These are phyloP conservation scores for Kluyveromyces dobzhanskii DNA, from an alignment of 805 yeast species.

Conservation along the genomic window DNA sequence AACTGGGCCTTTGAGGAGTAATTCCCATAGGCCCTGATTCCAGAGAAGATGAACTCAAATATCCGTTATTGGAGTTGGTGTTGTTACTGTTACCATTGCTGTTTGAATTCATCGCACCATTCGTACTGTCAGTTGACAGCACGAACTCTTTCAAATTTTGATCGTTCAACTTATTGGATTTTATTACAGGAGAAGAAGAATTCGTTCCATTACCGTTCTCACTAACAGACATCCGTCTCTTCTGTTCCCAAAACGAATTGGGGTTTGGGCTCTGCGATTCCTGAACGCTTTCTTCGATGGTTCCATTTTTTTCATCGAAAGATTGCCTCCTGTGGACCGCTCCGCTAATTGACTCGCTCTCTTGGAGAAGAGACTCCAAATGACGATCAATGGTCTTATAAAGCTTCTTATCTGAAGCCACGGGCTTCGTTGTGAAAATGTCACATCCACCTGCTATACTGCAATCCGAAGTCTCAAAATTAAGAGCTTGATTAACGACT, in stretches of 20 bases:
- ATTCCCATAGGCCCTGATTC: slow-evolving; percentile 14
- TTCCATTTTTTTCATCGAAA: slow-evolving; percentile 2
- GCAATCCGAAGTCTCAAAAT: slow-evolving; percentile 68
- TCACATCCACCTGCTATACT: slow-evolving; percentile 85
- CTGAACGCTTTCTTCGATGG: slow-evolving; percentile 10
- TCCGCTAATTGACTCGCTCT: slow-evolving; percentile 29
- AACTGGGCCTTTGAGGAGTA: slow-evolving; percentile 4
- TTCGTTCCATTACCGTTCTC: slow-evolving; percentile 12
- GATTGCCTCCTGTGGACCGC: slow-evolving; percentile 20
- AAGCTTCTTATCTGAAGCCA: slow-evolving; percentile 80
- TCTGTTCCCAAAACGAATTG: slow-evolving; percentile 33
- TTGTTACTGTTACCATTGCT: slow-evolving; percentile 3
- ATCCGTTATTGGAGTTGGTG: slow-evolving; percentile 16
- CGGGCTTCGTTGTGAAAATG: slow-evolving; percentile 88
- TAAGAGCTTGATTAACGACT: slow-evolving; percentile 75
- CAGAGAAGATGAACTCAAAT: slow-evolving; percentile 24
- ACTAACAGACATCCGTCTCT: slow-evolving; percentile 33
- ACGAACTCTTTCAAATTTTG: slow-evolving; percentile 30
- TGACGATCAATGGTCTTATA: slow-evolving; percentile 83
- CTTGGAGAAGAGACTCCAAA: slow-evolving; percentile 43
- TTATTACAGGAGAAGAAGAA: slow-evolving; percentile 7
- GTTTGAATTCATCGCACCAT: neutral
- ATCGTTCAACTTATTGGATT: slow-evolving; percentile 27
- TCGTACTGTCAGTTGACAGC: slow-evolving; percentile 3
- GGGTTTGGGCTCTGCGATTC: slow-evolving; percentile 10